Conservation (phyloP, 768 basidiomycete species). For the Pisolithus orientalis region DNA sequence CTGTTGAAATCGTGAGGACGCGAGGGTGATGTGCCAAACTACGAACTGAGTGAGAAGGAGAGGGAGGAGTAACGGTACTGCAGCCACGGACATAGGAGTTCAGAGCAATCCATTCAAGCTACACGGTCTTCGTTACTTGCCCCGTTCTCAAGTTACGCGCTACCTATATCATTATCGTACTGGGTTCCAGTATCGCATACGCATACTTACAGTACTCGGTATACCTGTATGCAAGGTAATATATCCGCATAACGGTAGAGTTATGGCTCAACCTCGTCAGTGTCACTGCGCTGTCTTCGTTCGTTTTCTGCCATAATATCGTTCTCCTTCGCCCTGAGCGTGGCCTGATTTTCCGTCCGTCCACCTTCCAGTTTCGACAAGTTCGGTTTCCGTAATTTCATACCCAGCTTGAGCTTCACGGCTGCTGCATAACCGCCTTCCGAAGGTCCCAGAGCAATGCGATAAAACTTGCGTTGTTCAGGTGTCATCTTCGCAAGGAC, state of each 20-base stretch:
- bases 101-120: no score
- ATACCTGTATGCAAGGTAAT: background rate
- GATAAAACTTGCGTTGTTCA: constrained; percentile 41
- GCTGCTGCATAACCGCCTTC: constrained; percentile 69
- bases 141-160: no score
- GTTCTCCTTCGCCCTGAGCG: constrained; percentile 20
- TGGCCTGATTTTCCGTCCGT: constrained; percentile 16
- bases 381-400: constrained; percentile 35
- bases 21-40: constrained; percentile 47
- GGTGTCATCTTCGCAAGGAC: constrained; percentile 47
- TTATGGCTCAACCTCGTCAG: background rate
- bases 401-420: constrained; percentile 53
- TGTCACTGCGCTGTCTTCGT: constrained; percentile 7
- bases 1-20: constrained; percentile 88
- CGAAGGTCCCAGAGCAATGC: constrained; percentile 43
- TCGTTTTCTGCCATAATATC: constrained; percentile 27
- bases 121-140: constrained; percentile 6
- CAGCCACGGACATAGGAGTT: no score
- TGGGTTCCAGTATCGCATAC: no score
- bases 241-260: background rate
- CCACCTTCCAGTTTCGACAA: constrained; percentile 32
- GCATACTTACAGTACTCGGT: no score
- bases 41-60: constrained; percentile 27
- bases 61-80: no score
- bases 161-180: no score